These are phyloP conservation scores for Monosporascus sp. DNA, from an alignment of 2,329 filamentous ascomycete species.

Conservation along the genomic window DNA sequence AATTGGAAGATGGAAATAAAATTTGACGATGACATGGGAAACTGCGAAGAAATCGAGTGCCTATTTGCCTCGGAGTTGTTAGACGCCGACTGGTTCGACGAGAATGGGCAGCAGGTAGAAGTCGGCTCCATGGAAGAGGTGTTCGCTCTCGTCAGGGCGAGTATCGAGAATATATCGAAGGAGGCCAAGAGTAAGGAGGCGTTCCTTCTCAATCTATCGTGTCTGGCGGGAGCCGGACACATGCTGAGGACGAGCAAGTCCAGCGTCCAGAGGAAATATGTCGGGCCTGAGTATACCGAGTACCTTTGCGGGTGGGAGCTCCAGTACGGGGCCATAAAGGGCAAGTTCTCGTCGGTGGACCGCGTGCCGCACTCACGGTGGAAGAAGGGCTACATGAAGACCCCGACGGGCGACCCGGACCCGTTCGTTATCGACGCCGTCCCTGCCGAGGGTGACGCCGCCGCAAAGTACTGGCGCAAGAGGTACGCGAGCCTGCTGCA, in stretches of 20 bases:
- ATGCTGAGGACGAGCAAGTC: slow-evolving; percentile 39
- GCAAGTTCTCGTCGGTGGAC: slow-evolving; percentile 48
- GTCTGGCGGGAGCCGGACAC: slow-evolving; percentile 47
- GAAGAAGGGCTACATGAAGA: slow-evolving; percentile 24
- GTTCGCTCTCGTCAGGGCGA: slow-evolving; percentile 45
- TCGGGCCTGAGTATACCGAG: slow-evolving; percentile 33
- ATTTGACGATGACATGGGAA: slow-evolving; percentile 37
- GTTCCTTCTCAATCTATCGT: slow-evolving; percentile 55
- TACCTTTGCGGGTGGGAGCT: slow-evolving; percentile 53
- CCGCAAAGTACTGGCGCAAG: slow-evolving; percentile 22
- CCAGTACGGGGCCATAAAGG: slow-evolving; percentile 46
- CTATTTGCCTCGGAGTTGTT: slow-evolving; percentile 48
- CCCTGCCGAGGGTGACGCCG: slow-evolving; percentile 24
- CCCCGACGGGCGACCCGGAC: slow-evolving; percentile 8
- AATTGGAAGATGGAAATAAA: slow-evolving; percentile 20
- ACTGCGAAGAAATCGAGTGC: slow-evolving; percentile 51
- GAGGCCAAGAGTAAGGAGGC: slow-evolving; percentile 46
- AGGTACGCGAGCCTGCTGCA: slow-evolving; percentile 17
- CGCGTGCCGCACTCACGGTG: slow-evolving; percentile 38
- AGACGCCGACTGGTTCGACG: slow-evolving; percentile 47
- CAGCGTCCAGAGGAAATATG: slow-evolving; percentile 39
- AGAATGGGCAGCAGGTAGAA: slow-evolving; percentile 35
- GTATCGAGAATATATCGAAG: slow-evolving; percentile 47
- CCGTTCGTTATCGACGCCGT: slow-evolving; percentile 15
- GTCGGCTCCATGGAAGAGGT: slow-evolving; percentile 47